Base-by-base conservation (phyloP, 2,329 filamentous ascomycete species). In the Aspergillus phoenicis region DNA sequence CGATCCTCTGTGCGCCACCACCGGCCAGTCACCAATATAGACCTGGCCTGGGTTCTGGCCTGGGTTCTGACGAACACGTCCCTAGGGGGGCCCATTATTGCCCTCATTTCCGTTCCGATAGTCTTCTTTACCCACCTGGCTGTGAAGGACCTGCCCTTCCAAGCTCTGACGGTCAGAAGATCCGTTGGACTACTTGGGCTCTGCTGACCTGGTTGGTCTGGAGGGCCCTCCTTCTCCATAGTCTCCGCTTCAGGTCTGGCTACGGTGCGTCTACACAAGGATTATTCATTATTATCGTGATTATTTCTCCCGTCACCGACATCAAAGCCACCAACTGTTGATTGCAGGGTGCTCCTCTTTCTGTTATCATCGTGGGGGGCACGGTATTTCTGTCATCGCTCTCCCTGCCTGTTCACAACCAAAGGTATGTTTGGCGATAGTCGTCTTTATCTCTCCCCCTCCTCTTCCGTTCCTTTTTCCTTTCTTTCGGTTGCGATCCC, bases 91-190 rank as follows among this genome's bases (percentile, higher is more conserved):
- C 52, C 58, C 58, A 56, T 62, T 56, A 45, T 49, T 43, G 39
- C 47, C 52, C 57, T 64, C 58, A 64, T 41, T 61, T 62, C 62
- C 52, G 60, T 52, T 26, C 54, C 58, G 38, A 53, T 58, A 60
- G 57, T 43, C 58, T 33, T 55, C 39, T 45, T 63, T 63, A 61
- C 58, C 61, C 60, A 63, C 62, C 49, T 51, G 36, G 22, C 45
- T 20, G 52, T 51, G 43, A 56, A 63, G 62, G 59, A 60, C 58
- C 60, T 59, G 52, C 58, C 54, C 55, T 59, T 59, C 59, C 59
- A 51, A 49, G 54, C 43, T 52, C 39, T 61, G 45, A 54, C 36
- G 24, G 49, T 43, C 41, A 47, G 59, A 54, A 51, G 33, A 55
- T 51, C 58, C 33, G 48, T 57, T 39, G 58, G 20, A 41, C 47